phyloP scores from a whole-genome alignment of 2,329 filamentous ascomycete species.

The Fusarium tupiense region DNA sequence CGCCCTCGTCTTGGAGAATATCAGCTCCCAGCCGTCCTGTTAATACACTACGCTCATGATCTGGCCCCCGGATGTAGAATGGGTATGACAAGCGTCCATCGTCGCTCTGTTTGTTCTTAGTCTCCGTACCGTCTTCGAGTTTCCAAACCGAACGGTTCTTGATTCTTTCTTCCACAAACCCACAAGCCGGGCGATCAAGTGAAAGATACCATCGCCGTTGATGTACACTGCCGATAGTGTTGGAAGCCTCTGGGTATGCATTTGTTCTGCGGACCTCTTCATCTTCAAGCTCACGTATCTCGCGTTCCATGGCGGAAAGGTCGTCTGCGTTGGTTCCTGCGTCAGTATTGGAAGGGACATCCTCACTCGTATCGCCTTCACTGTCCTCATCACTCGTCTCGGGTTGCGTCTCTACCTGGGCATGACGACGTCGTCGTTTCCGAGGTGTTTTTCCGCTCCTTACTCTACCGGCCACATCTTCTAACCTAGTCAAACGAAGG shows the following conservation, averaged over 20 bases:
- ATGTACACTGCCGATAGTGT: slow-evolving; percentile 73
- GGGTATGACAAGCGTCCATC: slow-evolving; percentile 56
- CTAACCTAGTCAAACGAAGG: slow-evolving; percentile 61
- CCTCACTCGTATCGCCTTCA: slow-evolving; percentile 19
- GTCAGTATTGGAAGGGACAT: slow-evolving; percentile 32
- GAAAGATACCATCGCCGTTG: slow-evolving; percentile 74
- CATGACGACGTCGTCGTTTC: slow-evolving; percentile 16
- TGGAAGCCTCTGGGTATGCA: slow-evolving; percentile 72
- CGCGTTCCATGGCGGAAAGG: slow-evolving; percentile 52
- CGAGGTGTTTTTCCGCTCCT: slow-evolving; percentile 28
- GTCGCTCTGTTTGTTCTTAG: not conserved
- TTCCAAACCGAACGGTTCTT: slow-evolving; percentile 24
- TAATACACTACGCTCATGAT: slow-evolving; percentile 72
- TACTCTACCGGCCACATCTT: slow-evolving; percentile 50
- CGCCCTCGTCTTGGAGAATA: slow-evolving; percentile 69
- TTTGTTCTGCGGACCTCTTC: slow-evolving; percentile 67
- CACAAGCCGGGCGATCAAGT: slow-evolving; percentile 67
- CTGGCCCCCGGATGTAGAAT: slow-evolving; percentile 70
- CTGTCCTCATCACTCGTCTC: slow-evolving; percentile 42
- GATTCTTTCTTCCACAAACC: slow-evolving; percentile 58
- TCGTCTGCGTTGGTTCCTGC: slow-evolving; percentile 14
- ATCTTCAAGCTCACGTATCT: slow-evolving; percentile 59
- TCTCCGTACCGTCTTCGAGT: not conserved
- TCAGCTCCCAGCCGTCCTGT: slow-evolving; percentile 69
- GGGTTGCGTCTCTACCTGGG: not conserved